Evolutionary conservation across 148 eudicot genomes (phyloP).

Genomic region (Heliamphora exappendiculata): DNA sequence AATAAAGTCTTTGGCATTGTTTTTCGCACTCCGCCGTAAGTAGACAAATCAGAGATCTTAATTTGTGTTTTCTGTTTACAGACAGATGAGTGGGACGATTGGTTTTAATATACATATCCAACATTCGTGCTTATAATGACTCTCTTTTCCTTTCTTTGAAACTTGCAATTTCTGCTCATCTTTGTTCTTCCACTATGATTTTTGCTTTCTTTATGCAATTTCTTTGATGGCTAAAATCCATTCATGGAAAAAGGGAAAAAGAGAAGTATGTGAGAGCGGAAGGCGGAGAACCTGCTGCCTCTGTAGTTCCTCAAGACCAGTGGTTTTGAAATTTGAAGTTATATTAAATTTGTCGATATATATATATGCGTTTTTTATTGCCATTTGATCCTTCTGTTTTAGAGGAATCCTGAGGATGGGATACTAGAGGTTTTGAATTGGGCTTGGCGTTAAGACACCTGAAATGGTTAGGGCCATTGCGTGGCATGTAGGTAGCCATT

Average conservation of each 20-base stretch:
- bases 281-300: too few species aligned
- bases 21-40: constrained; percentile 98
- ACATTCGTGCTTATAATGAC: not conserved
- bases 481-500: not conserved
- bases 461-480: not conserved
- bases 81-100: not conserved
- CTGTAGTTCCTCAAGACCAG: too few species aligned
- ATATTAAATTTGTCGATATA: not conserved
- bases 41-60: constrained; percentile 7
- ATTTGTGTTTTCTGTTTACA: not conserved
- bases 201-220: too few species aligned
- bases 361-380: not conserved
- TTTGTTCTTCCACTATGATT: too few species aligned
- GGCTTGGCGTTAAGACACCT: not conserved
- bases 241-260: too few species aligned
- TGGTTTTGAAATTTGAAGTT: too few species aligned
- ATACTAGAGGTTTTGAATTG: not conserved
- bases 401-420: not conserved
- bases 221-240: too few species aligned
- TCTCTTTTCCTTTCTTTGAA: too few species aligned
- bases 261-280: too few species aligned
- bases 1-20: constrained; percentile 91
- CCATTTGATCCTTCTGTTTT: not conserved
- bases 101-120: not conserved
- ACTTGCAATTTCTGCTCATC: too few species aligned